A percentile compares a stretch with the other conserved stretches of the same genome.
Conservation (phyloP, 2,329 filamentous ascomycete genomes). For the Penicillium sp. region DNA sequence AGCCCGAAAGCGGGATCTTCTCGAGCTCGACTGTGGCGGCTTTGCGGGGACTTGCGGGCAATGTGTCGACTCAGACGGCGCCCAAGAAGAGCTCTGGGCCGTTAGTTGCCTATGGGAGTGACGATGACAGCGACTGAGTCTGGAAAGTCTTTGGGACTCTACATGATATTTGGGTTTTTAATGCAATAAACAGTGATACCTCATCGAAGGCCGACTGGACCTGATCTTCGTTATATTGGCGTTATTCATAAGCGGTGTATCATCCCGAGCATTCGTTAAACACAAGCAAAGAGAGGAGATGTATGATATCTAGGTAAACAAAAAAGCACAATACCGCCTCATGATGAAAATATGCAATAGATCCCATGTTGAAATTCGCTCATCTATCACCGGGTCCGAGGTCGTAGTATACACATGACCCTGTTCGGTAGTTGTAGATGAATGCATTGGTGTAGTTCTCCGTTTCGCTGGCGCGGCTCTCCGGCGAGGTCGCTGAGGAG, state of each 20-base stretch:
- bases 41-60: constrained; percentile 54
- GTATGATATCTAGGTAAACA: background rate
- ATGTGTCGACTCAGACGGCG: constrained; percentile 44
- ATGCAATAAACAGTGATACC: constrained; percentile 35
- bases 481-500: constrained; percentile 61
- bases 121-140: constrained; percentile 65
- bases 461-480: constrained; percentile 40
- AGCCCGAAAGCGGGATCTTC: constrained; percentile 61
- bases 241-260: constrained; percentile 21
- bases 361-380: constrained; percentile 5
- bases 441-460: constrained; percentile 65
- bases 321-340: constrained; percentile 11
- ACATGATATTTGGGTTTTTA: constrained; percentile 13
- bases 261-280: constrained; percentile 16
- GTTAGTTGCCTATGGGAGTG: constrained; percentile 83
- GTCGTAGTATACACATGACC: constrained; percentile 80
- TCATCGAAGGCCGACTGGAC: constrained; percentile 14
- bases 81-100: constrained; percentile 46
- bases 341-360: constrained; percentile 4
- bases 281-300: background rate
- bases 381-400: constrained; percentile 44
- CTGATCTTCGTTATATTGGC: constrained; percentile 11
- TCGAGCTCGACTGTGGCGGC: constrained; percentile 77
- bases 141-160: background rate
- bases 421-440: constrained; percentile 86